Percentiles rank a stretch among this genome's conserved stretches.
phyloP scores from a whole-genome alignment of 2,329 filamentous ascomycete species.

The Fusarium albosuccineum region DNA sequence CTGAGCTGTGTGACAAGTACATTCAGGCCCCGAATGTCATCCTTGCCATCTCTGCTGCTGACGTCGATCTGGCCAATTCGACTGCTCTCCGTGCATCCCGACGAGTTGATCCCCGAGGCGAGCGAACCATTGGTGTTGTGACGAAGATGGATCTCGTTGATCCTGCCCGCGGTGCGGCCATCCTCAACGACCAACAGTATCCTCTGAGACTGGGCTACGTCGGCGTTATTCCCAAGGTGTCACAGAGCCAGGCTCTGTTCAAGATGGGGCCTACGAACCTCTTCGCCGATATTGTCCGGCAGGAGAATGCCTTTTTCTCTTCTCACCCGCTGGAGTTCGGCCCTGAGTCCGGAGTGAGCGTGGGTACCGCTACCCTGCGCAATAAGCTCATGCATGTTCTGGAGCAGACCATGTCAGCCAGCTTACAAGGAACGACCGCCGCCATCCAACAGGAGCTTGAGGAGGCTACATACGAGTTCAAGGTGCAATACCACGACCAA shows the following conservation, averaged over 20 bases:
- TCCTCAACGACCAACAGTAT: conserved; percentile 91
- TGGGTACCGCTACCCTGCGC: conserved; percentile 87
- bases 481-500: conserved; percentile 98
- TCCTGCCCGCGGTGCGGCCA: conserved; percentile 78
- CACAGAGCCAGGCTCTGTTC: conserved; percentile 79
- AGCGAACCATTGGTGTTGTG: conserved; percentile 97
- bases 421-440: conserved; percentile 88
- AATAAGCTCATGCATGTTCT: conserved; percentile 98
- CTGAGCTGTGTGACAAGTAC: conserved; percentile 97
- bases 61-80: conserved; percentile 97
- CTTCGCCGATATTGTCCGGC: conserved; percentile 83
- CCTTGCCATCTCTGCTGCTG: conserved; percentile 94
- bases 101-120: conserved; percentile 91
- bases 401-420: conserved; percentile 96
- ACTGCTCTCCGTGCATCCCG: conserved; percentile 90
- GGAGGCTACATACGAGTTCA: conserved; percentile 98
- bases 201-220: conserved; percentile 96
- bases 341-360: conserved; percentile 75
- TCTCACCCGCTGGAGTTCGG: conserved; percentile 86
- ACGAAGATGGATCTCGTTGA: conserved; percentile 99
- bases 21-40: conserved; percentile 97
- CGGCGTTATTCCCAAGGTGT: conserved; percentile 89
- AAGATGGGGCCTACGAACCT: conserved; percentile 86
- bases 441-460: conserved; percentile 95
- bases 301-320: conserved; percentile 89